Evolutionary conservation across 2,329 filamentous ascomycete species (phyloP), one percentile per base, ranked within the genome.

Genomic region (Rhytidhysteron rufulum): DNA sequence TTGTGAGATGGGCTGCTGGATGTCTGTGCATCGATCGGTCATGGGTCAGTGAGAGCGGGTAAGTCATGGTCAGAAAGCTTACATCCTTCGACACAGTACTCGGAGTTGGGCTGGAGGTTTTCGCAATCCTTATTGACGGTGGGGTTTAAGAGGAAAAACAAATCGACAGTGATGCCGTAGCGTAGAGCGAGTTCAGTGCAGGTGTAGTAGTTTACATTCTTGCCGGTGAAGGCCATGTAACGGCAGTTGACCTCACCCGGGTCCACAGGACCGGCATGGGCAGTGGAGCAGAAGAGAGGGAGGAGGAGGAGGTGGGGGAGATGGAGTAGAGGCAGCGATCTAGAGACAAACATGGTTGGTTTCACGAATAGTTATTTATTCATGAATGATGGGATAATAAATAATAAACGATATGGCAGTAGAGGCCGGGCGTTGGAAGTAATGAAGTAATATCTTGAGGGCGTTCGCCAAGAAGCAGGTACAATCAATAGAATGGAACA

Each of bases 81-180:
- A 63, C 59, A 63, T 33, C 58, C 55, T 15, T 34, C 37, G 4
- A 57, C 50, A 40, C 59, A 63, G 35, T 62, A 65, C 9, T 49
- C 38, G 1, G 53, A 58, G 18, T 54, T 43, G 4, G 58, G 50
- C 37, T 55, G 37, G 33, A 65, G 54, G 31, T 53, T 58, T 11
- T 40, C 34, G 42, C 61, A 65, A 38, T 58, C 54, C 19, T 17
- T 33, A 9, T 58, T 34, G 9, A 65, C n/a, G 2, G 32, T 22
- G 9, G 57, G 57, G 40, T 63, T 63, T 9, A 63, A 42, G 25
- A 24, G 20, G 31, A 60, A 59, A 30, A 62, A 59, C 15, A 39
- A 41, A 7, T 56, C 51, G 6, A 51, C 27, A 13, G 27, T 40
- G 27, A 58, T 55, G 5, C 29, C 34, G 34, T 55, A 54, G 19